Evolutionary conservation across 2,329 filamentous ascomycete genomes (phyloP).

Genomic region (Iodosphaeria phyllophila): DNA sequence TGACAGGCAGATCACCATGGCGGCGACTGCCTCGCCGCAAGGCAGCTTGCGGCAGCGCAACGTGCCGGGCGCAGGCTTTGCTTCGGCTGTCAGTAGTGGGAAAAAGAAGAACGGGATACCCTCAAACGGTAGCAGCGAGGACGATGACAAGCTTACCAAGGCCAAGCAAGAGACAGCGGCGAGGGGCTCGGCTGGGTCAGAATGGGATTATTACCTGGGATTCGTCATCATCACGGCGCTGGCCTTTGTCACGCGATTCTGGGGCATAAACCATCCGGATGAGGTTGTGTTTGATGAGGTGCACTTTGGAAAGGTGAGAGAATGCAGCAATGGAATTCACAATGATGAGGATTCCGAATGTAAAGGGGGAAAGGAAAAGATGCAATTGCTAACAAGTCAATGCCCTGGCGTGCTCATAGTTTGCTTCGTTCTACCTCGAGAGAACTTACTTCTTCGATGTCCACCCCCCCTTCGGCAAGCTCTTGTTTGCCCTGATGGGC

Average conservation of each 20-base stretch:
- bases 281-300: conserved; percentile 99
- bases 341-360: no score
- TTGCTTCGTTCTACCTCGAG: conserved; percentile 71
- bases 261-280: conserved; percentile 85
- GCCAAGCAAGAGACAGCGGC: conserved; percentile 18
- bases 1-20: conserved; percentile 3
- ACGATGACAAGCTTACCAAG: conserved; percentile 28
- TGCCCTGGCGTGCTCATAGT: conserved; percentile 22
- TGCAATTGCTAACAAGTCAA: conserved; percentile 1
- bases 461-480: conserved; percentile 93
- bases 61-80: conserved; percentile 23
- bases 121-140: conserved; percentile 7
- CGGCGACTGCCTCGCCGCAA: conserved; percentile 19
- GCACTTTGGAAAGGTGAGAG: conserved; percentile 88
- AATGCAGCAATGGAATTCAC: conserved; percentile 1
- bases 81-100: no score
- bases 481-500: conserved; percentile 89
- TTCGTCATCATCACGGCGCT: conserved; percentile 60
- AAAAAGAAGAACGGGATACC: conserved; percentile 29
- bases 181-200: conserved; percentile 33
- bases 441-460: conserved; percentile 99
- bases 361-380: no score
- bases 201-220: conserved; percentile 71
- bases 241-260: conserved; percentile 86
- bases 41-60: conserved; percentile 41